Evolutionary conservation across 352 stramenopile species (phyloP).

Genomic region (Phytopythium vexans): DNA sequence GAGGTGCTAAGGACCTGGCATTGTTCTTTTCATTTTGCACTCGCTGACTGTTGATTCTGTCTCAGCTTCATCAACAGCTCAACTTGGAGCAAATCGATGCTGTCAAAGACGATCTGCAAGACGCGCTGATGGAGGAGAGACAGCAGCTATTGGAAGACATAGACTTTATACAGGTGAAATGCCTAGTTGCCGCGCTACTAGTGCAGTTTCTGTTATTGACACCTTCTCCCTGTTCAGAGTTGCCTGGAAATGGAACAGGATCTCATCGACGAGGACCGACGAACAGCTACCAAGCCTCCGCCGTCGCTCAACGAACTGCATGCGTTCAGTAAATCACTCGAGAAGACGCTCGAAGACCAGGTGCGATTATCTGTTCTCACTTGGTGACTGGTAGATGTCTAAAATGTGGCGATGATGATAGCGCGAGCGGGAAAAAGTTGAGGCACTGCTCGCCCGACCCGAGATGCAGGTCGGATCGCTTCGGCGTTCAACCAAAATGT

Average conservation of each 20-base stretch:
- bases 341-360: slow-evolving; percentile 63
- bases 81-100: slow-evolving; percentile 77
- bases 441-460: slow-evolving; percentile 1
- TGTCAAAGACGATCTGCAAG: slow-evolving; percentile 55
- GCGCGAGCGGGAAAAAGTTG: slow-evolving; percentile 2
- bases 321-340: slow-evolving; percentile 48
- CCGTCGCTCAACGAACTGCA: slow-evolving; percentile 67
- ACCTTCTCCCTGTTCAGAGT: slow-evolving; percentile 21
- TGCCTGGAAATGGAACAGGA: slow-evolving; percentile 87
- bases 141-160: slow-evolving; percentile 75
- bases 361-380: slow-evolving; percentile 9
- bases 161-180: slow-evolving; percentile 76
- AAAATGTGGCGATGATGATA: too few relatives aligned
- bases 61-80: slow-evolving; percentile 37
- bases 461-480: not conserved
- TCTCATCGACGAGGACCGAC: slow-evolving; percentile 69
- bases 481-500: slow-evolving; percentile 6
- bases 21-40: slow-evolving; percentile 1
- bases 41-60: not conserved
- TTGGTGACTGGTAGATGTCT: too few relatives aligned
- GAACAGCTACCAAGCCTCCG: slow-evolving; percentile 38
- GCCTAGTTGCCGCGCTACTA: not conserved
- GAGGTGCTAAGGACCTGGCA: slow-evolving; percentile 28
- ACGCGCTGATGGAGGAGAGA: slow-evolving; percentile 54
- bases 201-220: not conserved